phyloP scores from a whole-genome alignment of 139 green algal genomes.

The Chlorella sp. region DNA sequence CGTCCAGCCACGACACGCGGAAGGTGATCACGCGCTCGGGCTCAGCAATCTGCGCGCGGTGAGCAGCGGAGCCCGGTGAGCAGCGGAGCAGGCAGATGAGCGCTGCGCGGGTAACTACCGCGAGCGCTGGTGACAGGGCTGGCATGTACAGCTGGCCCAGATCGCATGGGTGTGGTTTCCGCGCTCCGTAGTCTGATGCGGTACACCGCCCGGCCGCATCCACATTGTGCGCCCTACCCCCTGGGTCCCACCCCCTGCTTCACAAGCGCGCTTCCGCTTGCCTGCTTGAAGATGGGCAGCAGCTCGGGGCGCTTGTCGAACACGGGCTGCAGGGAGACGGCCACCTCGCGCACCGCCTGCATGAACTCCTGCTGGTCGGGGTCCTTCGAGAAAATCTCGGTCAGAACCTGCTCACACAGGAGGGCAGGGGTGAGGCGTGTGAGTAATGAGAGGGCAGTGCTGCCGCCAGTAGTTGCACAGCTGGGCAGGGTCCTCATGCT shows the following conservation, averaged over 20 bases:
- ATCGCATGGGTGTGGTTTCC: too few relatives aligned
- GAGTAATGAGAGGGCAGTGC: too few relatives aligned
- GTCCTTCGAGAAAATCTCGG: conserved; percentile 53
- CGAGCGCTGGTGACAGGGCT: too few relatives aligned
- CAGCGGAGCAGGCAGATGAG: too few relatives aligned
- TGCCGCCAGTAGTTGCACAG: too few relatives aligned
- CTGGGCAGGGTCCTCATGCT: too few relatives aligned
- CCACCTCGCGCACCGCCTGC: conserved; percentile 58
- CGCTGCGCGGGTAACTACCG: too few relatives aligned
- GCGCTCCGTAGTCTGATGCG: too few relatives aligned
- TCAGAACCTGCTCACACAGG: conserved; percentile 55
- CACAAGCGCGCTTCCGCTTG: conserved; percentile 66
- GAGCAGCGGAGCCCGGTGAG: too few relatives aligned
- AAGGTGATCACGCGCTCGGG: conserved; percentile 71
- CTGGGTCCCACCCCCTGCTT: background rate
- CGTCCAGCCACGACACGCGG: conserved; percentile 74
- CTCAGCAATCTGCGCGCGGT: conserved; percentile 51
- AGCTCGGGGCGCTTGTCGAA: conserved; percentile 69
- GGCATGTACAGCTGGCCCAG: too few relatives aligned
- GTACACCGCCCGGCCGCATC: too few relatives aligned
- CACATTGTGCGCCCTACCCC: background rate
- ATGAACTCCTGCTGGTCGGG: conserved; percentile 73
- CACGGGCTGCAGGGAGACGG: conserved; percentile 61
- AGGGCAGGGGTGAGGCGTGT: too few relatives aligned
- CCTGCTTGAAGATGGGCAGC: conserved; percentile 57